Conservation (phyloP, 2,329 filamentous ascomycete genomes). For the Aspergillus unguis region DNA sequence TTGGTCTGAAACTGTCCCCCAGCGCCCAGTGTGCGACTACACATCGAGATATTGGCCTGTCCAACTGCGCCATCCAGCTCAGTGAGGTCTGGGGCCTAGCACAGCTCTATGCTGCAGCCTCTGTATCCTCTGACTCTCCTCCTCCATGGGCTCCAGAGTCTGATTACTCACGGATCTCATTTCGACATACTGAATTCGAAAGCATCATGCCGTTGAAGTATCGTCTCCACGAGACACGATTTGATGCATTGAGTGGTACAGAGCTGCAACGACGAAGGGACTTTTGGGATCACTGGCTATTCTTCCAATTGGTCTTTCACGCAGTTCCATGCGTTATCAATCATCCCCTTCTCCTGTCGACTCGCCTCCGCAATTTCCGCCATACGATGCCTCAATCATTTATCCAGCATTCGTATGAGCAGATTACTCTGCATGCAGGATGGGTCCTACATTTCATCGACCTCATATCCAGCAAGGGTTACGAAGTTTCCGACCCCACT, state of each 20-base stretch:
- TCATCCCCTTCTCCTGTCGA: conserved; percentile 49
- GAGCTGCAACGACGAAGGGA: conserved; percentile 40
- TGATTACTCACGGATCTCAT: conserved; percentile 46
- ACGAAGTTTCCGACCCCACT: conserved; percentile 44
- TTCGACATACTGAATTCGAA: conserved; percentile 48
- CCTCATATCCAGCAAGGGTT: conserved; percentile 38
- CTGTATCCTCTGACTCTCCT: conserved; percentile 35
- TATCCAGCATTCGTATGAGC: conserved; percentile 49
- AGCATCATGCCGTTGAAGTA: conserved; percentile 47
- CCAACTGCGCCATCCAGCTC: conserved; percentile 40
- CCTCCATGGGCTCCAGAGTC: conserved; percentile 47
- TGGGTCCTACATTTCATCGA: conserved; percentile 51
- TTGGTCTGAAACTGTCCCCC: neutral
- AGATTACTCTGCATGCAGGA: conserved; percentile 45
- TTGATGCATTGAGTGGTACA: conserved; percentile 37
- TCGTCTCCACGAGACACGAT: conserved; percentile 46
- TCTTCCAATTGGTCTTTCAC: conserved; percentile 48
- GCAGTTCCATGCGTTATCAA: conserved; percentile 49
- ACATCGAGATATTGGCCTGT: conserved; percentile 33
- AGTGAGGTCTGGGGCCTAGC: conserved; percentile 48
- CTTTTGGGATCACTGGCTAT: conserved; percentile 51
- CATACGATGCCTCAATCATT: conserved; percentile 50
- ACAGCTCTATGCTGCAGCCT: conserved; percentile 42
- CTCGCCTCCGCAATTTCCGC: conserved; percentile 47
- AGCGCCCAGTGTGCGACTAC: conserved; percentile 1